Conservation (phyloP, 331 rosid species). For the Prunus yedoensis region DNA sequence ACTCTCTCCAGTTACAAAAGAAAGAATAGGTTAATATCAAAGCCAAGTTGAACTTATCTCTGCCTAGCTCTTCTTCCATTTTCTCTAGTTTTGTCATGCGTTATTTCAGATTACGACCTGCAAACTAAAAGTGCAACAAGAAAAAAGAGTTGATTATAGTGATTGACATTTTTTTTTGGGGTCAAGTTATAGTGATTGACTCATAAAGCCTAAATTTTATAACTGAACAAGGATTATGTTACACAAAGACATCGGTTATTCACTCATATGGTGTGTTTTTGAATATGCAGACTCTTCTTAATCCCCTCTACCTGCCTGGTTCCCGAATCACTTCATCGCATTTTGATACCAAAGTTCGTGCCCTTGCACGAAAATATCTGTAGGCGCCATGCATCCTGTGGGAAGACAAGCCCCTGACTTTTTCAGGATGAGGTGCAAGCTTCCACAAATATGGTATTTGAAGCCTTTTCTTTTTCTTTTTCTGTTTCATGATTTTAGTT, state of each 20-base stretch:
- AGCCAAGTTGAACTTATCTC: not conserved
- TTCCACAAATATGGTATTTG: not conserved
- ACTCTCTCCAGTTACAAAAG: no score
- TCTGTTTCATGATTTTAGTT: not conserved
- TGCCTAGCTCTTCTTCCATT: not conserved
- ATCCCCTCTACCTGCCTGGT: constrained; percentile 91
- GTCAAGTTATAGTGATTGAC: not conserved
- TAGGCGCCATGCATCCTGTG: constrained; percentile 30
- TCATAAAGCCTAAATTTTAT: not conserved
- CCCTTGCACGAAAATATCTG: constrained; percentile 85
- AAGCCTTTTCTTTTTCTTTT: not conserved
- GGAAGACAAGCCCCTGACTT: constrained; percentile 13
- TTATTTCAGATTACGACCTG: no score
- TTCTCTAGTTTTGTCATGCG: not conserved
- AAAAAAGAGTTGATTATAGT: not conserved
- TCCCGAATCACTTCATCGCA: constrained; percentile 89
- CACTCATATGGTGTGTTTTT: constrained; percentile 23
- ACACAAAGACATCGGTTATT: not conserved
- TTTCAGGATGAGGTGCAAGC: constrained; percentile 17
- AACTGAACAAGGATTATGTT: not conserved
- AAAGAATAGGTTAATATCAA: not conserved
- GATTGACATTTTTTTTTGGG: not conserved
- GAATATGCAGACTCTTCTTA: constrained; percentile 74
- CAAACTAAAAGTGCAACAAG: not conserved
- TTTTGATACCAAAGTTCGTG: constrained; percentile 94